These are phyloP conservation scores for Ceratocystiopsis sp. DNA, from an alignment of 2,329 filamentous ascomycete species.

Conservation along the genomic window DNA sequence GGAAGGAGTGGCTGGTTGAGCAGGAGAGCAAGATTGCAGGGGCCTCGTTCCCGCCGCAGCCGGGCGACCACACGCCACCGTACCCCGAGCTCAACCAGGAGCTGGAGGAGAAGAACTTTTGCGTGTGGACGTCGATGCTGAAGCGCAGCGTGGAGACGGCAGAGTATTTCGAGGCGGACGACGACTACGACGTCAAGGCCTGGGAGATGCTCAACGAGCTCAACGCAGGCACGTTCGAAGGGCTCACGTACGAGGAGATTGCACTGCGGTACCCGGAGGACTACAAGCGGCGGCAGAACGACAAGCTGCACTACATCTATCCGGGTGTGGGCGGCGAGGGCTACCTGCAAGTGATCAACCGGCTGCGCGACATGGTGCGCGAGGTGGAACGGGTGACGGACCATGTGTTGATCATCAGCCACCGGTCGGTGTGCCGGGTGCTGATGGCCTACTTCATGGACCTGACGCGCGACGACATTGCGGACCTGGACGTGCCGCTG, in stretches of 20 bases:
- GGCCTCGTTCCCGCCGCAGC: constrained; percentile 72
- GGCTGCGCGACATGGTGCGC: constrained; percentile 84
- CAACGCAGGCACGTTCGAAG: constrained; percentile 83
- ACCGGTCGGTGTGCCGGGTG: constrained; percentile 82
- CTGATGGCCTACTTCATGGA: constrained; percentile 95
- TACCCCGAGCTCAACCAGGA: constrained; percentile 69
- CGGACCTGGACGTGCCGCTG: constrained; percentile 82
- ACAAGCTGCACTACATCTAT: constrained; percentile 95
- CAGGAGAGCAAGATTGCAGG: constrained; percentile 63
- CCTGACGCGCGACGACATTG: constrained; percentile 75
- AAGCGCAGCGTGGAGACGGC: constrained; percentile 77
- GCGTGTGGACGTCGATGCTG: constrained; percentile 97
- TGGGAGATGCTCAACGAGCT: constrained; percentile 98
- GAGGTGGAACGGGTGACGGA: constrained; percentile 96
- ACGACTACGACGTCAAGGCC: constrained; percentile 91
- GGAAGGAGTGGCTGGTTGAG: constrained; percentile 64
- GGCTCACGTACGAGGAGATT: constrained; percentile 88
- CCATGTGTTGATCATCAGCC: constrained; percentile 80
- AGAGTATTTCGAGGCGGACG: constrained; percentile 74
- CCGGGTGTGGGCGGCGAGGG: constrained; percentile 91
- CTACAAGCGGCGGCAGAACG: constrained; percentile 57
- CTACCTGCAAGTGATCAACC: constrained; percentile 93
- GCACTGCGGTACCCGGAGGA: constrained; percentile 62
- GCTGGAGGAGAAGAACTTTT: constrained; percentile 73
- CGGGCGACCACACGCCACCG: constrained; percentile 84